Evolutionary conservation across 768 basidiomycete species (phyloP).

Genomic region (Lentinula aciculospora): DNA sequence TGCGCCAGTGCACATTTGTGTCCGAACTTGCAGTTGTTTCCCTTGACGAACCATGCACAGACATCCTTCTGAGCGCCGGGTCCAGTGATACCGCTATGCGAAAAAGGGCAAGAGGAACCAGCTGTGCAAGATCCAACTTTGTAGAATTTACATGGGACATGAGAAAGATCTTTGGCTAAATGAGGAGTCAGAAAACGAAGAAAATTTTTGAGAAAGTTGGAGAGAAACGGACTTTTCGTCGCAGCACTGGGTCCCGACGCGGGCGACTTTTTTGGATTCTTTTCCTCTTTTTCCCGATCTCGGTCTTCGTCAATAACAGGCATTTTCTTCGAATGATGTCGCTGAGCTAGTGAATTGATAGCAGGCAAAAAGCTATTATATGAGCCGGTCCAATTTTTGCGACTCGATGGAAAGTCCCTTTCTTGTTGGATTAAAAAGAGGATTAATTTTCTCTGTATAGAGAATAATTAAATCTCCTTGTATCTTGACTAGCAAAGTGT

Average conservation of each 20-base stretch:
- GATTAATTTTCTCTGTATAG: background rate
- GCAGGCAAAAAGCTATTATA: background rate
- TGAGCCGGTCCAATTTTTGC: background rate
- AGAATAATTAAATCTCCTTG: background rate
- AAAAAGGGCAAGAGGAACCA: constrained; percentile 93
- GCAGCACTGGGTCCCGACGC: background rate
- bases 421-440: background rate
- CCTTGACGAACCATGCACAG: constrained; percentile 91
- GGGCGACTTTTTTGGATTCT: background rate
- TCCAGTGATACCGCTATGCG: constrained; percentile 59
- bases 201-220: background rate
- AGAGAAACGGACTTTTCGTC: background rate
- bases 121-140: constrained; percentile 92
- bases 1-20: constrained; percentile 92
- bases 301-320: constrained; percentile 1
- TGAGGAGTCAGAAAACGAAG: background rate
- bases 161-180: constrained; percentile 83
- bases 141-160: constrained; percentile 98
- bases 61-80: constrained; percentile 77
- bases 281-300: background rate
- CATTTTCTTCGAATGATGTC: background rate
- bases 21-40: constrained; percentile 73
- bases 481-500: background rate
- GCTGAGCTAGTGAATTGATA: background rate
- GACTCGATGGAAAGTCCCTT: background rate